These are phyloP conservation scores for Aspergillus aculeatinus DNA, from an alignment of 2,329 filamentous ascomycete genomes.

Conservation along the genomic window DNA sequence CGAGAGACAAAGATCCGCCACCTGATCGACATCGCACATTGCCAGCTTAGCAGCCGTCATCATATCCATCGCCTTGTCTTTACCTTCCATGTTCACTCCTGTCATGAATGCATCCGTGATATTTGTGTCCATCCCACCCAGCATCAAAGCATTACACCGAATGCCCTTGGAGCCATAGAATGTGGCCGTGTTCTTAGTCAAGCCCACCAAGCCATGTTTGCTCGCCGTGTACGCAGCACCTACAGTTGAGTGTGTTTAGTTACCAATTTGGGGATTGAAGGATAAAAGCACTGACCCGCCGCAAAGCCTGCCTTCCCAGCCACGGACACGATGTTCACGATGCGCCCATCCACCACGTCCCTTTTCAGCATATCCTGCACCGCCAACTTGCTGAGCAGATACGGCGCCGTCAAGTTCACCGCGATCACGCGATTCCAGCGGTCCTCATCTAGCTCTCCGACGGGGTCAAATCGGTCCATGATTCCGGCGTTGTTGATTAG, in stretches of 20 bases:
- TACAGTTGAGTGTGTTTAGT: background rate
- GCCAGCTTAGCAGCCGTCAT: conserved; percentile 18
- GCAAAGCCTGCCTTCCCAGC: conserved; percentile 46
- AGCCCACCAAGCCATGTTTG: conserved; percentile 56
- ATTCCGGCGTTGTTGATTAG: conserved; percentile 60
- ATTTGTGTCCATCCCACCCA: conserved; percentile 58
- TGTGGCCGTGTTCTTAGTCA: conserved; percentile 59
- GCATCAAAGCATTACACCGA: conserved; percentile 51
- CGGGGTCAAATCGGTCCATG: conserved; percentile 57
- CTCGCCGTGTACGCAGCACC: conserved; percentile 54
- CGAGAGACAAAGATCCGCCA: conserved; percentile 29
- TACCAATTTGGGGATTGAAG: background rate
- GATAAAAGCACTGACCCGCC: conserved; percentile 32
- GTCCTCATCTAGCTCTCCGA: conserved; percentile 47
- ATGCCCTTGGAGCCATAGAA: conserved; percentile 58
- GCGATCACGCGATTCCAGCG: conserved; percentile 56
- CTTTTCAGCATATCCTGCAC: conserved; percentile 48
- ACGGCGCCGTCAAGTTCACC: conserved; percentile 58
- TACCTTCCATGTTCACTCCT: conserved; percentile 27
- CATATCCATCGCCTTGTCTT: conserved; percentile 17
- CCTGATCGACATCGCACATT: conserved; percentile 25
- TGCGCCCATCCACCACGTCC: conserved; percentile 42
- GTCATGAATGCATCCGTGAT: conserved; percentile 48
- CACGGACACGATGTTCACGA: conserved; percentile 55
- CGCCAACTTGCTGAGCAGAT: conserved; percentile 53